Conservation (phyloP, 1,284 basidiomycete species). For the Cryptococcus deneoformans region DNA sequence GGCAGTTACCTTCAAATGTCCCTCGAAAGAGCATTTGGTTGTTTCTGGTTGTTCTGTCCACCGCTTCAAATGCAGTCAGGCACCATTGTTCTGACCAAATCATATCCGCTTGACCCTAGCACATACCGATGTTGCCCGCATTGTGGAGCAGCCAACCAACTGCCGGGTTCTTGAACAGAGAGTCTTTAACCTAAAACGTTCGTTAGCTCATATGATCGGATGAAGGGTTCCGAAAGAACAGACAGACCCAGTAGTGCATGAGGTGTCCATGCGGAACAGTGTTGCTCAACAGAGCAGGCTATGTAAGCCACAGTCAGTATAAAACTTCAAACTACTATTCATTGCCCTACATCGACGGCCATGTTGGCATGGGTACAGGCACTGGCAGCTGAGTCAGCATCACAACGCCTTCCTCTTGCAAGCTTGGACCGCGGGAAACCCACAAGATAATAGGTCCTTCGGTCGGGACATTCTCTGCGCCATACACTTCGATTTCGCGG, state of each 20-base stretch:
- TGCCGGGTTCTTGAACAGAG: slow-evolving; percentile 72
- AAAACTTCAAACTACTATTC: background rate
- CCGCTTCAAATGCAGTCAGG: slow-evolving; percentile 54
- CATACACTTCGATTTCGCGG: slow-evolving; percentile 76
- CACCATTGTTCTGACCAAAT: no score
- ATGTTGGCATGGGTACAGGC: slow-evolving; percentile 87
- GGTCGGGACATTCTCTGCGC: slow-evolving; percentile 76
- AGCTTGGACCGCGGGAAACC: slow-evolving; percentile 39
- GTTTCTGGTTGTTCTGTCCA: slow-evolving; percentile 89
- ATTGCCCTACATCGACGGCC: slow-evolving; percentile 81
- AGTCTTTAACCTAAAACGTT: slow-evolving; percentile 49
- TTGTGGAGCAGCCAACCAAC: slow-evolving; percentile 73
- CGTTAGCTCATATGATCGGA: background rate
- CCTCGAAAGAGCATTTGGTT: slow-evolving; percentile 84
- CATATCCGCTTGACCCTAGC: no score
- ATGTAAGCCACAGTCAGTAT: background rate
- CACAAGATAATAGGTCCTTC: slow-evolving; percentile 85
- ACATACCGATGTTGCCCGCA: slow-evolving; percentile 74
- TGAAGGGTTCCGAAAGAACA: slow-evolving; percentile 38
- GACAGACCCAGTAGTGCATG: slow-evolving; percentile 95
- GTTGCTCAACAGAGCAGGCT: slow-evolving; percentile 46
- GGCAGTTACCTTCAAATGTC: slow-evolving; percentile 64
- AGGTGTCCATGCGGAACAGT: slow-evolving; percentile 42
- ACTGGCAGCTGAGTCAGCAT: slow-evolving; percentile 48
- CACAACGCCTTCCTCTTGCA: background rate